Evolutionary conservation across 2,329 filamentous ascomycete species (phyloP), one percentile per base, ranked within the genome.

Genomic region (Alternaria gaisen): DNA sequence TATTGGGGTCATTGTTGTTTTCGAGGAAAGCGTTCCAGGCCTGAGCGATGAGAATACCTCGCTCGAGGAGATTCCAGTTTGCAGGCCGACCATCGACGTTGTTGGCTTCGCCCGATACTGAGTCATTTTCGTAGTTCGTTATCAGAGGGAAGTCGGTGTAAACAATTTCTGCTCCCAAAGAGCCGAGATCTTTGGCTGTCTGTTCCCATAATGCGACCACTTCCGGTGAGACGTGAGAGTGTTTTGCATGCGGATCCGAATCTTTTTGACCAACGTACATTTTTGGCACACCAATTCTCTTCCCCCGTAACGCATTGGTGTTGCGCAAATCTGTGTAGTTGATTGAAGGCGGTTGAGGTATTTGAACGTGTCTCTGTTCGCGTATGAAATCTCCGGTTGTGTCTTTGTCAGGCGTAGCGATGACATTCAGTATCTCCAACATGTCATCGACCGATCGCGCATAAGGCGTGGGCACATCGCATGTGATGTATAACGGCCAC

Each of bases 401-500:
- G 3, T 77, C 72, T 3, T 69, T 16, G 60, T 88, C 86, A 0
- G 80, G 72, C 0, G 71, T 75, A 0, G 78, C 80, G 52, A 87
- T 77, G 8, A 85, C 80, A 44, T 85, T 80, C 0, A 88, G 74
- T 0, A 88, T 65, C 0, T 72, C 68, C 10, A 87, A 75, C 71
- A 88, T 75, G 67, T 88, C 86, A 2, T 71, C 60, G 44, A 87
- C 77, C 0, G 80, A 83, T 26, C 84, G 76, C 0, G 85, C 83
- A 54, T 86, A 83, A 1, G 85, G 85, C 0, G 85, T 83, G 0
- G 86, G 72, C 0, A 84, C 82, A 70, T 88, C 86, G 63, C 85
- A 87, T 0, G 83, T 86, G 0, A 84, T 81, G 64, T 85, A 88
- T 1, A 88, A 72, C 3, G 86, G 85, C 81, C 84, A 87, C 6